Percentiles rank a stretch among this genome's conserved stretches.
Evolutionary conservation across 1,284 basidiomycete species (phyloP).

Genomic region (Neonothopanus nambi): DNA sequence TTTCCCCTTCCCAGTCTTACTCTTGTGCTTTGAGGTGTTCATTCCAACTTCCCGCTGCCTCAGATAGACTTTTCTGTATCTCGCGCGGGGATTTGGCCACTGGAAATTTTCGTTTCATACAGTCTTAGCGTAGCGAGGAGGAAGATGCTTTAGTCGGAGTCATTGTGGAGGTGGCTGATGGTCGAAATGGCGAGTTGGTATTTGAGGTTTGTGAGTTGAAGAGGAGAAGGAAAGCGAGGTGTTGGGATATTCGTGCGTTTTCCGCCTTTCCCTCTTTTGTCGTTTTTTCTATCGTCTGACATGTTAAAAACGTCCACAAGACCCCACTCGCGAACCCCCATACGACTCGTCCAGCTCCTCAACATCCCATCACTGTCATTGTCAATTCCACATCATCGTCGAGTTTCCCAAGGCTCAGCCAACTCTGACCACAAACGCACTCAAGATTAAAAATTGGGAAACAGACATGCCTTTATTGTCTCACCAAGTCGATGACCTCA

Average conservation of each 20-base stretch:
- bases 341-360: not conserved
- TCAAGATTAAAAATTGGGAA: constrained; percentile 7
- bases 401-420: not conserved
- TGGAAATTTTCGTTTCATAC: not conserved
- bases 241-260: constrained; percentile 4
- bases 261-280: not conserved
- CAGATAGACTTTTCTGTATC: constrained; percentile 5
- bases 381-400: not conserved
- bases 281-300: not conserved
- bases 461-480: constrained; percentile 4
- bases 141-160: not conserved
- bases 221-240: constrained; percentile 3
- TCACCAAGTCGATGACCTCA: constrained; percentile 8
- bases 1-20: not conserved
- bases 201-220: not conserved
- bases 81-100: not conserved
- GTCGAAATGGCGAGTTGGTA: not conserved
- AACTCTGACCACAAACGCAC: not conserved
- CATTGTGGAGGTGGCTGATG: not conserved
- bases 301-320: not conserved
- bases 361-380: too few relatives aligned
- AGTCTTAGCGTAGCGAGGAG: not conserved
- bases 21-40: not conserved
- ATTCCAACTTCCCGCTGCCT: not conserved
- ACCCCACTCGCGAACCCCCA: not conserved